Base-by-base conservation (phyloP, 1,284 basidiomycete genomes). In the Puccinia polysora region DNA sequence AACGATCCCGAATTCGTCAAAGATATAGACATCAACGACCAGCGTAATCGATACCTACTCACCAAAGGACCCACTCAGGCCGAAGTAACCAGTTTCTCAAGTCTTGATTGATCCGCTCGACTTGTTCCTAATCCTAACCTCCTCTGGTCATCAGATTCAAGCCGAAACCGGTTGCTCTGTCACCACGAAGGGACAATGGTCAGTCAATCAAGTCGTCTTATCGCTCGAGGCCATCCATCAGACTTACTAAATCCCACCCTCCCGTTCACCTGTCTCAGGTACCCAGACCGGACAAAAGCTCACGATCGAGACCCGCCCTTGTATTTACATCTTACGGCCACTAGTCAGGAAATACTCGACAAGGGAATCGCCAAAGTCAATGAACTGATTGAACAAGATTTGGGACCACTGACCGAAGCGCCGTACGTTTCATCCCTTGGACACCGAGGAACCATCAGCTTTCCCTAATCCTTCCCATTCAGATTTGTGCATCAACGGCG, bases 1-100 rank as follows among this genome's bases (percentile, higher is more conserved):
- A 71, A 71, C 49, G 69, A 71, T 47, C 69, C 69, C 8, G 90
- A 90, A 64, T 97, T 89, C 77, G 87, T 87, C 15, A 86, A 90
- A 77, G 92, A 97, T 80, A 91, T 98, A 74, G 94, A 97, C 80
- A 96, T 98, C 81, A 97, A 98, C 81, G 96, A 98, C 81, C 84
- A 95, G 72, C 83, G 94, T 77, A 98, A 98, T 81, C 85, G 95
- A 73, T 98, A 98, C 81, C 83, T 97, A 79, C 83, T 98, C 77
- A 98, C 96, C 52, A 96, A 92, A 80, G 90, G 91, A 1, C 85
- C 89, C 34, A 97, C 94, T 1, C 95, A 97, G 95, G 84, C 91
- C 92, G 74, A 74, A 86, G 76, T 83, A 25, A 76, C 73, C 25
- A 34, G 20, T 3, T 25, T 43, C 20, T 43, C 52, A 18, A 55